Base-by-base conservation (phyloP, 352 stramenopile species). In the Phytophthora constricta region DNA sequence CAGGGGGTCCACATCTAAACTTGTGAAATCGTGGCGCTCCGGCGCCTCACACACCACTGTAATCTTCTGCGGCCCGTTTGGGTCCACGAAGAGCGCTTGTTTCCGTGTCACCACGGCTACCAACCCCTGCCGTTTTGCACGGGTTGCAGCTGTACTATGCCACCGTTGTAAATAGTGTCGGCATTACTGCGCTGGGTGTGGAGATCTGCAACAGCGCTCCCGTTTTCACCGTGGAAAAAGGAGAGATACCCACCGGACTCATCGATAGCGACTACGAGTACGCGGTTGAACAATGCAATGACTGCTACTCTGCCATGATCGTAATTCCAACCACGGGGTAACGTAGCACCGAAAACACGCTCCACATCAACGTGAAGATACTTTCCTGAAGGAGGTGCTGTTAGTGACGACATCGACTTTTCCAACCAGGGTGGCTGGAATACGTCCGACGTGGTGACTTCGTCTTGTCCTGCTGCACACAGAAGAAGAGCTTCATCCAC, bases 321-420 rank as follows among this genome's bases (percentile, higher is more conserved):
- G 19, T 64, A 70, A 1, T 31, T 41, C 22, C 66, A 53, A 1
- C 26, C 27, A 11, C 13, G 43, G 4, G 49, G 33, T 14, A 76
- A 53, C 11, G 28, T 53, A 47, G 53, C 33, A 22, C 8, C 26
- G 23, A 79, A 79, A 13, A 73, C 50, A n/a, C 54, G 62, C 33
- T 79, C 71, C 3, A 79, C 34, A 27, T 79, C 71, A 28, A 76
- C 55, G 27, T 79, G 71, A n/a, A 79, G 52, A 61, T 73, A 72
- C 20, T 54, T 70, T 7, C 71, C 71, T n/a, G 45, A 16, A 13
- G 62, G 23, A 33, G 70, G 65, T 11, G 61, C 33, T 37, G 51
- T 74, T 22, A 68, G 17, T 1, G 57, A n/a, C 13, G 26, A 27
- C 0, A 1, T 33, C 7, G 53, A 41, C 4, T 26, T 20, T 19